Conservation (phyloP, 306 rosid genomes). For the Quercus gilva region DNA sequence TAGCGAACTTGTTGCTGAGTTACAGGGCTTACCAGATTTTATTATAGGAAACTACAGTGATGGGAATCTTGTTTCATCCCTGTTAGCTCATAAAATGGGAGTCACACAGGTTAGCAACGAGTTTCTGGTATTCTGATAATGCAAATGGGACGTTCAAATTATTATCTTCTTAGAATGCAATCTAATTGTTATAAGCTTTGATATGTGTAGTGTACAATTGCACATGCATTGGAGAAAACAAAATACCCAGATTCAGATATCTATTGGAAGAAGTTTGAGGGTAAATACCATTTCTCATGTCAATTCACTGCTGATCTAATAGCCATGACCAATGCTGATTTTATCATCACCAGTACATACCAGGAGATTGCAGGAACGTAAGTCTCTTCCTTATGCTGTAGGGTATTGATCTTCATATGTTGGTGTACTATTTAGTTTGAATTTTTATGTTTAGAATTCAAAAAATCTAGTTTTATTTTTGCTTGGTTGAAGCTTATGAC, state of each 20-base stretch:
- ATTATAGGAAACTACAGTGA: slow-evolving; percentile 97
- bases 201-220: slow-evolving; percentile 73
- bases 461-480: not conserved
- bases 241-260: slow-evolving; percentile 88
- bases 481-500: not conserved
- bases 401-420: not conserved
- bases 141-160: slow-evolving; percentile 6
- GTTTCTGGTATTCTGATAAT: slow-evolving; percentile 2
- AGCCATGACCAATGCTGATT: slow-evolving; percentile 94
- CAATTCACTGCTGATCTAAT: slow-evolving; percentile 92
- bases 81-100: slow-evolving; percentile 88
- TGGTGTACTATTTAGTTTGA: not conserved
- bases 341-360: slow-evolving; percentile 94
- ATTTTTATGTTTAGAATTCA: not conserved
- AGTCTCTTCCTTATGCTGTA: slow-evolving; percentile 29
- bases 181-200: slow-evolving; percentile 22
- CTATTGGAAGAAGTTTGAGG: slow-evolving; percentile 86
- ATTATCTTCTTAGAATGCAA: slow-evolving; percentile 9
- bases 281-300: slow-evolving; percentile 84
- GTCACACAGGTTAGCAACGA: slow-evolving; percentile 70
- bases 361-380: slow-evolving; percentile 98
- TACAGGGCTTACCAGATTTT: slow-evolving; percentile 80
- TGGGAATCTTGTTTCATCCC: slow-evolving; percentile 91
- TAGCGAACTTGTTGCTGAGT: slow-evolving; percentile 74
- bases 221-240: slow-evolving; percentile 93